phyloP scores from a whole-genome alignment of 306 rosid genomes.

The Erythrophleum fordii region DNA sequence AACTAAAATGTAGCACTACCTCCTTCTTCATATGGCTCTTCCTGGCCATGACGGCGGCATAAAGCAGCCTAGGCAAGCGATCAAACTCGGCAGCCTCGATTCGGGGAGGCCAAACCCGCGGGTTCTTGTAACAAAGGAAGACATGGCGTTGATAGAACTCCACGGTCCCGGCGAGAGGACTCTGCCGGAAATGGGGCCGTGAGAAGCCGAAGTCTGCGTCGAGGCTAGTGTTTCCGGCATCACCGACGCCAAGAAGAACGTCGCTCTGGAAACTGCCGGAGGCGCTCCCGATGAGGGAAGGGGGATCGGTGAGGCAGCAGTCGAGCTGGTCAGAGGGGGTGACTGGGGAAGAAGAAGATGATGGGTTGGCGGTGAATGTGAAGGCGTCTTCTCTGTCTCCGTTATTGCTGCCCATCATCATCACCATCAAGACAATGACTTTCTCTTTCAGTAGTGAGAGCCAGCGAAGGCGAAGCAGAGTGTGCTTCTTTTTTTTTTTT shows the following conservation, averaged over 20 bases:
- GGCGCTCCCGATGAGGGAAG: constrained; percentile 52
- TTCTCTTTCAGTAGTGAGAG: background rate
- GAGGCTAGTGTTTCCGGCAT: background rate
- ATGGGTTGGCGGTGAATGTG: constrained; percentile 44
- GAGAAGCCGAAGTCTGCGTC: constrained; percentile 59
- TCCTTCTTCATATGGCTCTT: constrained; percentile 61
- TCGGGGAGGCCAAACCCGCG: constrained; percentile 67
- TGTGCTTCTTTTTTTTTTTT: background rate
- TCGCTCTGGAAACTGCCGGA: constrained; percentile 69
- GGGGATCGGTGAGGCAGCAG: constrained; percentile 54
- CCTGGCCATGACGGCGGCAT: constrained; percentile 65
- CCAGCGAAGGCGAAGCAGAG: background rate
- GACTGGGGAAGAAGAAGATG: constrained; percentile 59
- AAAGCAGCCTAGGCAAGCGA: constrained; percentile 70
- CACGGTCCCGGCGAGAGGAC: constrained; percentile 62
- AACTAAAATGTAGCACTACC: constrained; percentile 34
- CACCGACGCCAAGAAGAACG: constrained; percentile 40
- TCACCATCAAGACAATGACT: background rate
- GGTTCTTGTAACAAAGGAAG: constrained; percentile 71
- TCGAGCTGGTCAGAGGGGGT: constrained; percentile 54
- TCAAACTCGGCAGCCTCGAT: constrained; percentile 75
- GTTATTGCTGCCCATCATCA: constrained; percentile 36
- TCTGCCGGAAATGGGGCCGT: constrained; percentile 50
- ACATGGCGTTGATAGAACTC: constrained; percentile 66
- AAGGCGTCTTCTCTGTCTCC: constrained; percentile 56